Evolutionary conservation across 164 flowering plant species (phyloP).

Genomic region (Platanus orientalis): DNA sequence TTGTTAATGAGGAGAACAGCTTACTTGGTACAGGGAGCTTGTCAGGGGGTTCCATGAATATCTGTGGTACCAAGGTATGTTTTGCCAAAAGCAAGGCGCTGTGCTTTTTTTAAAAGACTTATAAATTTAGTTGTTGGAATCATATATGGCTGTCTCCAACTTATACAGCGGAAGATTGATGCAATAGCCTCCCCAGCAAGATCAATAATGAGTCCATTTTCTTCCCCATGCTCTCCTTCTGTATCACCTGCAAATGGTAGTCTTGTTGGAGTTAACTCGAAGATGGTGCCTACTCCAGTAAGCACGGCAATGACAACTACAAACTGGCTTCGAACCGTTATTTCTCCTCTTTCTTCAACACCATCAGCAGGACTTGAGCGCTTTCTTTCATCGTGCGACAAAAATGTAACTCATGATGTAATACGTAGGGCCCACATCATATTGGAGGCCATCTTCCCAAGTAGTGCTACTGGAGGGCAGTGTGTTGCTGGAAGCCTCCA

Average conservation of each 20-base stretch:
- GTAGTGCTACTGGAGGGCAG: constrained; percentile 56
- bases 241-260: constrained; percentile 44
- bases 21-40: constrained; percentile 77
- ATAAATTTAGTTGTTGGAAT: background rate
- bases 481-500: constrained; percentile 51
- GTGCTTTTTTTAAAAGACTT: background rate
- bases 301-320: constrained; percentile 99
- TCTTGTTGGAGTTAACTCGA: constrained; percentile 34
- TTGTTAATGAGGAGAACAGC: constrained; percentile 76
- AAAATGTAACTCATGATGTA: constrained; percentile 68
- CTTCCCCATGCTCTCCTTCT: constrained; percentile 68
- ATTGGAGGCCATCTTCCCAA: constrained; percentile 91
- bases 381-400: constrained; percentile 73
- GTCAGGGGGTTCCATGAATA: constrained; percentile 66
- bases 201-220: constrained; percentile 65
- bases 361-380: constrained; percentile 75
- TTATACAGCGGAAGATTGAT: constrained; percentile 67
- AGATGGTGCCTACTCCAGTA: constrained; percentile 77
- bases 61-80: constrained; percentile 65
- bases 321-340: constrained; percentile 87
- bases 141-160: background rate
- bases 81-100: constrained; percentile 5
- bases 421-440: constrained; percentile 74
- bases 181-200: constrained; percentile 63
- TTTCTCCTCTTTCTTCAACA: constrained; percentile 78